phyloP scores from a whole-genome alignment of 768 basidiomycete genomes.

The Postia placenta region DNA sequence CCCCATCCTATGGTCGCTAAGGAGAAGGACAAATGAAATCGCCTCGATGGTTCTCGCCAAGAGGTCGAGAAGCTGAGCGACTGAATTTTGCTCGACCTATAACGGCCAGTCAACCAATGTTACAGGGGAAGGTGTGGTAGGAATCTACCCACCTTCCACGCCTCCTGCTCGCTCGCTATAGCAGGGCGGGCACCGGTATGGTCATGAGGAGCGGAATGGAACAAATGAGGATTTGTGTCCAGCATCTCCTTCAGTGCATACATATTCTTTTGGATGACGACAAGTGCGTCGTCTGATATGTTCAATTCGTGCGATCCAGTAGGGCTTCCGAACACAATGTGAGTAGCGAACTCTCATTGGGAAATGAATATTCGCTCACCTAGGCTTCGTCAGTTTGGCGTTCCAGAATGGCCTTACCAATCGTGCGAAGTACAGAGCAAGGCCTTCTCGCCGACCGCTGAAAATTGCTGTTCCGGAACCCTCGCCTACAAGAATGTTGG shows the following conservation, averaged over 20 bases:
- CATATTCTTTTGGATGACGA: conserved; percentile 75
- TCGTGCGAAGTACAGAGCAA: conserved; percentile 82
- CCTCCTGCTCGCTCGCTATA: conserved; percentile 70
- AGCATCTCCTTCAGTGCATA: conserved; percentile 71
- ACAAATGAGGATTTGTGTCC: conserved; percentile 78
- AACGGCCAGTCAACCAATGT: too few relatives aligned
- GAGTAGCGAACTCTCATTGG: conserved; percentile 1
- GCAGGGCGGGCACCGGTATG: conserved; percentile 47
- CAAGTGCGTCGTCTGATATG: conserved; percentile 54
- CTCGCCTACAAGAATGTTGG: conserved; percentile 38
- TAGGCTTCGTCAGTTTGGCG: conserved; percentile 58
- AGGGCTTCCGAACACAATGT: conserved; percentile 24
- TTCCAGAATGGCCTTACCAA: conserved; percentile 87
- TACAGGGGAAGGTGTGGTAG: too few relatives aligned
- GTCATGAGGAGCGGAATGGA: conserved; percentile 76
- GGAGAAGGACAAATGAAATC: conserved; percentile 84
- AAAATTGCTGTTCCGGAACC: conserved; percentile 70
- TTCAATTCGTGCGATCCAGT: conserved; percentile 50
- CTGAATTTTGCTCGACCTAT: conserved; percentile 77
- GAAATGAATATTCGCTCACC: conserved; percentile 37
- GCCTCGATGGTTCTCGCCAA: conserved; percentile 88
- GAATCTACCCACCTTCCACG: conserved; percentile 63
- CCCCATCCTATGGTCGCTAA: conserved; percentile 86
- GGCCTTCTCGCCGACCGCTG: conserved; percentile 84
- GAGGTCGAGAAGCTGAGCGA: conserved; percentile 69